These are phyloP conservation scores for Hypoxylon rickii DNA, from an alignment of 495 filamentous ascomycete species.

Conservation along the genomic window DNA sequence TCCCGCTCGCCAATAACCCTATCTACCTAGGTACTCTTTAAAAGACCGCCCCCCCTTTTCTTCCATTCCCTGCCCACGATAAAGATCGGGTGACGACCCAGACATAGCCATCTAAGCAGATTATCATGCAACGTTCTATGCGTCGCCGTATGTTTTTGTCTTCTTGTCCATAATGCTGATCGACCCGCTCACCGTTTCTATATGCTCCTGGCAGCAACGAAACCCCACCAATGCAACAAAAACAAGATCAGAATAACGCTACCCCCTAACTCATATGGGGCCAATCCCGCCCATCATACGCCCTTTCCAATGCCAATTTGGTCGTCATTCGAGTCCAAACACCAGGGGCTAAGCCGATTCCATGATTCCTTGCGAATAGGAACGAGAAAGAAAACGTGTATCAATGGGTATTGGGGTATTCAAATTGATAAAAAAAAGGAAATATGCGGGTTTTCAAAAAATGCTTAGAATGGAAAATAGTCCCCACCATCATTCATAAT, in stretches of 20 bases:
- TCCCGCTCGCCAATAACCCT: conserved; percentile 9
- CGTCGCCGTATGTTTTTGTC: conserved; percentile 15
- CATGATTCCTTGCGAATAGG: conserved; percentile 13
- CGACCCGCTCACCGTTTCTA: conserved; percentile 21
- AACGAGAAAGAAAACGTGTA: conserved; percentile 1
- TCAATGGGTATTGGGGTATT: conserved; percentile 32
- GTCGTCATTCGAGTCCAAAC: conserved; percentile 13
- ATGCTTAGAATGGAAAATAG: conserved; percentile 1
- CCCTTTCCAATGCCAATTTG: conserved; percentile 31
- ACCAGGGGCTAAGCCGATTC: conserved; percentile 15
- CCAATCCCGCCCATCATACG: conserved; percentile 19
- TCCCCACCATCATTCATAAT: conserved; percentile 1
- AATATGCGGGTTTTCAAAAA: background rate
- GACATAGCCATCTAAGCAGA: conserved; percentile 28
- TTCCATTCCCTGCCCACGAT: background rate
- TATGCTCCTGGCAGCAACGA: conserved; percentile 20
- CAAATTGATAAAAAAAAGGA: conserved; percentile 19
- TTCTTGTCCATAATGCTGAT: conserved; percentile 21
- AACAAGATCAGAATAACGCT: conserved; percentile 9
- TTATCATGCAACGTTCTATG: conserved; percentile 9
- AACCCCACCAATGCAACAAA: conserved; percentile 4
- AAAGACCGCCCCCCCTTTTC: background rate
- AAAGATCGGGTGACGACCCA: conserved; percentile 16
- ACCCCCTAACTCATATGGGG: conserved; percentile 10
- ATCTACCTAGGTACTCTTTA: background rate